Evolutionary conservation across 2,329 filamentous ascomycete species (phyloP), one percentile per base, ranked within the genome.

Genomic region (Alternaria sp.): DNA sequence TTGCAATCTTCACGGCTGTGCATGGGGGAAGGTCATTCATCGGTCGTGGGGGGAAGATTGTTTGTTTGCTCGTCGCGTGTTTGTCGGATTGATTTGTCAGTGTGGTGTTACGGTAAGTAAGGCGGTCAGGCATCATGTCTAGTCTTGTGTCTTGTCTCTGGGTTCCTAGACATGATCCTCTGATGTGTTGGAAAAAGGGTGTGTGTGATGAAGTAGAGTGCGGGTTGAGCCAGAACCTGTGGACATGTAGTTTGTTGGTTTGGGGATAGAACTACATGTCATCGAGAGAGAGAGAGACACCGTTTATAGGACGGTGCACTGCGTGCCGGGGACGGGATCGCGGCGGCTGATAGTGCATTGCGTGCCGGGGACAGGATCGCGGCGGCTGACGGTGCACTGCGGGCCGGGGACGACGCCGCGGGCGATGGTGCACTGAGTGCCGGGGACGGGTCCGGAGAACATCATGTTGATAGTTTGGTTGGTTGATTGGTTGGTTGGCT

Each of bases 401-500:
- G 24, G 24, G 21, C 37, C 37, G 14, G 37, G 10, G 37, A 40
- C 9, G 37, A 14, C 6, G 36, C 28, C 14, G 6, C 21, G 36
- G 36, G 5, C 6, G 14, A 26, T 7, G 41, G 26, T 50, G 46
- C 31, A 34, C 14, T 23, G 17, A 6, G 24, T 40, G 21, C 37
- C 37, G 14, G 37, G 10, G 37, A 40, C 9, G 37, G 37, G 37
- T 21, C 14, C 24, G 37, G 37, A 40, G 37, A 40, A 40, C 37
- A 40, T 24, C 66, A 69, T 67, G 60, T 66, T 65, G 65, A 62
- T 50, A n/a, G 13, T 51, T 51, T 28, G 11, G 36, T 51, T 41
- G 36, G 21, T 5, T 42, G 54, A 36, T 54, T 52, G 55, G 41
- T 49, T 52, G 52, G 40, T 10, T 4, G 39, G 51, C n/a, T 58